Base-by-base conservation (phyloP, 2,329 filamentous ascomycete genomes). In the Pseudogymnoascus pannorum region DNA sequence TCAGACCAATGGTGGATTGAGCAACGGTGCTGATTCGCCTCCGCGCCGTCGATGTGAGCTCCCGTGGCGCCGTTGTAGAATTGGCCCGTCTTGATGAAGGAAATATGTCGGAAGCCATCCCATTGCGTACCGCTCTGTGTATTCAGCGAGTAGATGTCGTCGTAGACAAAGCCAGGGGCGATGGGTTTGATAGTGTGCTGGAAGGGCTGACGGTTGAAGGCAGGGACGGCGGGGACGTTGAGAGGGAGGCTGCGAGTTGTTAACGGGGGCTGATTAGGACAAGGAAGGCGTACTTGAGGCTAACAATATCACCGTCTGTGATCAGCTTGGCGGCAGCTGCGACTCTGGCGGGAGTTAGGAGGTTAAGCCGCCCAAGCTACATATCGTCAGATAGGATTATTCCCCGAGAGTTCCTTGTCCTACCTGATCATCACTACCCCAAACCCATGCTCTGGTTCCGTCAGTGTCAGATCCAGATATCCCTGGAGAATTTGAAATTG, bases 131-230 rank as follows among this genome's bases (percentile, higher is more conserved):
- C 81, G 6, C 77, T 77, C 70, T 85, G 83, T 0, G 82, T 79
- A 70, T 86, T 86, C 66, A 85, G 80, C 0, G 75, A 76, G 76
- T 82, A 81, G 29, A 79, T 73, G 70, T 87, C 84, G 68, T 87
- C 85, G 68, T 87, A 86, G 24, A 85, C 69, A n/a, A 65, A 2
- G 2, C 65, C 65, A 0, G 65, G 61, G 2, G 57, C 51, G 35
- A 72, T 64, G 57, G 62, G n/a, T 60, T 69, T 69, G 57, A 73
- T 71, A 16, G 68, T 66, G 35, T 76, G 74, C 18, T 68, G 24
- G 66, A 73, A 72, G 22, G 57, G 62, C 51, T 72, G 69, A n/a
- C 75, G 72, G 20, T 62, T 64, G 59, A 70, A 78, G 16, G 63
- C 69, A 42, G 73, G 76, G 44, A 71, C 70, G 51, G 74, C 69